phyloP scores from a whole-genome alignment of 345 rosid genomes.

The Salix brachista region DNA sequence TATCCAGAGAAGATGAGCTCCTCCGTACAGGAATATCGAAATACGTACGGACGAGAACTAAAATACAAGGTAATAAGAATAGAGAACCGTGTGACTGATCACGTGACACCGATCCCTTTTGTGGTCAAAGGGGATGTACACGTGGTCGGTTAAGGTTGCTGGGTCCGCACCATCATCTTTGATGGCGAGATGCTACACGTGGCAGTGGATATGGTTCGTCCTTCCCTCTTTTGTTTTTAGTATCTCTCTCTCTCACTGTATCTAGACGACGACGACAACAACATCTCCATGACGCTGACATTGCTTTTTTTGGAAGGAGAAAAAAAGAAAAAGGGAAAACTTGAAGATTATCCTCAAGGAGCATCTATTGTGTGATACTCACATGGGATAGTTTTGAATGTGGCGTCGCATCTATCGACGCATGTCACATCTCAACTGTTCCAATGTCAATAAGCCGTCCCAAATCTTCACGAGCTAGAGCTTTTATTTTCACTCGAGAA shows the following conservation, averaged over 20 bases:
- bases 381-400: neutral
- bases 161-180: neutral
- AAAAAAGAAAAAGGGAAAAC: neutral
- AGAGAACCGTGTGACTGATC: neutral
- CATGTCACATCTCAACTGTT: neutral
- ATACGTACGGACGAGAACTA: neutral
- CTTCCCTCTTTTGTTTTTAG: neutral
- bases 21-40: neutral
- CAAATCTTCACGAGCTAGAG: neutral
- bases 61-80: too few species aligned
- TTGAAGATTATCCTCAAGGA: slow-evolving; percentile 12
- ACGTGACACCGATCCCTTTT: slow-evolving; percentile 18
- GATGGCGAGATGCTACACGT: neutral
- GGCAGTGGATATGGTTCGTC: slow-evolving; percentile 13
- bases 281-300: slow-evolving; percentile 15
- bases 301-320: neutral
- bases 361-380: neutral
- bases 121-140: slow-evolving; percentile 5
- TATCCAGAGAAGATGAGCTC: neutral
- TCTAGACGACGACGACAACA: neutral
- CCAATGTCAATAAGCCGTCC: too few species aligned
- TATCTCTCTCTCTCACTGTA: slow-evolving; percentile 6
- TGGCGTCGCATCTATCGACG: neutral
- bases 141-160: slow-evolving; percentile 25
- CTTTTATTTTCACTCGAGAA: too few species aligned